Base-by-base conservation (phyloP, 345 rosid species). In the Salix udensis region DNA sequence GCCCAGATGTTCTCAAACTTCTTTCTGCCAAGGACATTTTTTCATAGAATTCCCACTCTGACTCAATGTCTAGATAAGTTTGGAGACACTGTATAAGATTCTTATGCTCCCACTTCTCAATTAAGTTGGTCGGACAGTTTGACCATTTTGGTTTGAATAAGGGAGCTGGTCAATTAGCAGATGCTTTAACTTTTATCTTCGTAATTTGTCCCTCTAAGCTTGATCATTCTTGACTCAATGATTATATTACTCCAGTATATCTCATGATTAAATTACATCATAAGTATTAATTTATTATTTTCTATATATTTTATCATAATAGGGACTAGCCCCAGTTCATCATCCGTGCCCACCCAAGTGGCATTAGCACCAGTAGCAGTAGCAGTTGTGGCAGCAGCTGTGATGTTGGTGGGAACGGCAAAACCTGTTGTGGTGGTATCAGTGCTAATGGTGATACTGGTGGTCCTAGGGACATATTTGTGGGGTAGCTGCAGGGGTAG, bases 251-350 rank as follows among this genome's bases (percentile, higher is more conserved):
- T 65, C 72, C 23, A 70, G 6, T 68, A 53, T 79, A 70, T 79
- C 53, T 55, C 53, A 64, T 67, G 76, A 31, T 71, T 40, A 66
- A 64, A 3, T 30, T 37, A 21, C 72, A 18, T 30, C 2, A 58
- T 26, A 23, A 52, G 64, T 82, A 67, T 78, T 75, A 71, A 78
- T 77, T 37, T 60, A 76, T 75, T 75, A 71, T 80, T 76, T 87
- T 87, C 82, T 84, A 87, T 83, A 88, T 90, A 85, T 91, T 86
- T 84, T 88, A 88, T 88, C 87, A 78, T 91, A 87, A 88, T 93
- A 93, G 98, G 98, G 88, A 89, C 80, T 81, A 86, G 86, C 89
- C 92, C 93, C 90, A 89, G 88, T 80, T 87, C 94, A 88, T 91
- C 92, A 72, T 89, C 76, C 77, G 78, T 89, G 86, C 87, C 90